Evolutionary conservation across 164 flowering plant species (phyloP).

Genomic region (Umbellularia californica): DNA sequence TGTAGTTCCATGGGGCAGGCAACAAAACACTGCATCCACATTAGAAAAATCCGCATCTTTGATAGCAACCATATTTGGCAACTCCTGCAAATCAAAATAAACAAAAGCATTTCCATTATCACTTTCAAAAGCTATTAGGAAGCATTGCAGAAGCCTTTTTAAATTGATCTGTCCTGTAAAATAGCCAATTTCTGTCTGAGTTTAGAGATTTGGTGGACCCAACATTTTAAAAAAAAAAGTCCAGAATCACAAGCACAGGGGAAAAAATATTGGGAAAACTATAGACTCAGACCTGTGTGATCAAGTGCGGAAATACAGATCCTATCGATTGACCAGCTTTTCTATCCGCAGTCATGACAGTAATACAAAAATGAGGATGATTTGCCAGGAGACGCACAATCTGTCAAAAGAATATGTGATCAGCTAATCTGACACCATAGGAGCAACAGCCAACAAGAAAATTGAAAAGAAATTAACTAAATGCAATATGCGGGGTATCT

Average conservation of each 20-base stretch:
- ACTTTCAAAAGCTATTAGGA: neutral
- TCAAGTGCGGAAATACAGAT: slow-evolving; percentile 91
- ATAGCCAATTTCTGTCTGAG: too few relatives aligned
- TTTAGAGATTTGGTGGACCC: neutral
- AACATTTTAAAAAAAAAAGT: neutral
- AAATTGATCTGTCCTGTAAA: neutral
- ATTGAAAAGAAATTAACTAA: too few relatives aligned
- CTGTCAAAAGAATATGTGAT: slow-evolving; percentile 29
- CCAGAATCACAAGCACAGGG: neutral
- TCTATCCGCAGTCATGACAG: slow-evolving; percentile 94
- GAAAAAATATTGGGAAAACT: neutral
- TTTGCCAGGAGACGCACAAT: slow-evolving; percentile 81
- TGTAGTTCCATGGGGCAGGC: slow-evolving; percentile 99
- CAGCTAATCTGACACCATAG: too few relatives aligned
- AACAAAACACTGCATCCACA: slow-evolving; percentile 97
- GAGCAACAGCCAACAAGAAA: too few relatives aligned
- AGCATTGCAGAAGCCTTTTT: neutral
- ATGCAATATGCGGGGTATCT: too few relatives aligned
- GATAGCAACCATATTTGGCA: slow-evolving; percentile 78
- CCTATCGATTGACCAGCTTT: slow-evolving; percentile 94
- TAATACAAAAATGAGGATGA: slow-evolving; percentile 77
- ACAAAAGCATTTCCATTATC: neutral
- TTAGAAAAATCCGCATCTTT: slow-evolving; percentile 87
- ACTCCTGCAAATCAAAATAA: slow-evolving; percentile 40
- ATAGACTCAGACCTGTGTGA: slow-evolving; percentile 53